Percentiles rank a stretch among this genome's conserved stretches.
These are phyloP conservation scores for Aspergillus luchuensis DNA, from an alignment of 2,329 filamentous ascomycete species.

Conservation along the genomic window DNA sequence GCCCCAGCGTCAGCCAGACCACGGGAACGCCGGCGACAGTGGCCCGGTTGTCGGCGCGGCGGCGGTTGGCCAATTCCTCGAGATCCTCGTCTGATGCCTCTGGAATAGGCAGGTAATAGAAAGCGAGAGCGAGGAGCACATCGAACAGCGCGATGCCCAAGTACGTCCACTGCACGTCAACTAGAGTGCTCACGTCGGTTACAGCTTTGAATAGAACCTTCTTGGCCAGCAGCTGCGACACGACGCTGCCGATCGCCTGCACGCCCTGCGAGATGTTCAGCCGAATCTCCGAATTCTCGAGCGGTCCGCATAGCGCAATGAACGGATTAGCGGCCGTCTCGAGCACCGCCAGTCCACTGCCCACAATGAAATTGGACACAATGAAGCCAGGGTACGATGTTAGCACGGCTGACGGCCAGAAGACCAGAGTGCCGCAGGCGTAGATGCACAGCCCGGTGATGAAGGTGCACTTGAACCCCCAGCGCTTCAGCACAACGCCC, in stretches of 20 bases:
- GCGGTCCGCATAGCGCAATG: conserved; percentile 62
- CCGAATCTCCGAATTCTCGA: conserved; percentile 61
- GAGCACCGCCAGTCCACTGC: conserved; percentile 60
- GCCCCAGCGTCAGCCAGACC: conserved; percentile 58
- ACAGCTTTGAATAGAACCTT: conserved; percentile 59
- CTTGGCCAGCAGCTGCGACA: conserved; percentile 61
- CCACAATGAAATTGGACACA: conserved; percentile 65
- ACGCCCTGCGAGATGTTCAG: conserved; percentile 64
- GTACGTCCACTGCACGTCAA: conserved; percentile 67
- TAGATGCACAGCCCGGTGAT: conserved; percentile 64
- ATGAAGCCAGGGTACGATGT: conserved; percentile 63
- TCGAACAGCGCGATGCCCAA: conserved; percentile 65
- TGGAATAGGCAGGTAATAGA: conserved; percentile 64
- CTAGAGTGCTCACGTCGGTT: conserved; percentile 53
- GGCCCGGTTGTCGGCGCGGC: conserved; percentile 53
- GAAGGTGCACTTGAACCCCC: conserved; percentile 65
- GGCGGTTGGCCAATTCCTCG: conserved; percentile 56
- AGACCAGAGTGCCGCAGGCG: conserved; percentile 62
- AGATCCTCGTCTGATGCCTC: conserved; percentile 64
- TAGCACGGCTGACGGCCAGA: conserved; percentile 66
- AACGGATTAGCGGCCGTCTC: conserved; percentile 65
- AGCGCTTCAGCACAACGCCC: conserved; percentile 56
- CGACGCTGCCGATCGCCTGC: conserved; percentile 61
- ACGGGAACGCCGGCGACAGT: conserved; percentile 50
- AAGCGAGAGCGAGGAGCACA: conserved; percentile 59